Evolutionary conservation across 75 land plant genomes (phyloP).

Genomic region (Pseudotsuga menziesii): DNA sequence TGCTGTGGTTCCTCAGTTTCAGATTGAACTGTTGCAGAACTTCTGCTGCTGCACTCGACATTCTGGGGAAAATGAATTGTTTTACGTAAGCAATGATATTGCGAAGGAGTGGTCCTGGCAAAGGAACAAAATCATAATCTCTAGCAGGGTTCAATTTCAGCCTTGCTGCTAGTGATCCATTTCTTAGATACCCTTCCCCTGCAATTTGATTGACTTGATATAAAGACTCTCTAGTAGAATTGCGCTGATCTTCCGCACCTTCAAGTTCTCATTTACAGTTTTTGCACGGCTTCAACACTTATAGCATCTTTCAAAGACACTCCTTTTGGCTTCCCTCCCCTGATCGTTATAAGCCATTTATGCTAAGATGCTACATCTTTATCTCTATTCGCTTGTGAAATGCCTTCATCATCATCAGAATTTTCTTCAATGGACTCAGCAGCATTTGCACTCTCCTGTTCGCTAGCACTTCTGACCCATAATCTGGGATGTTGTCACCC

Average conservation of each 20-base stretch:
- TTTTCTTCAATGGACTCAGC: conserved; percentile 3
- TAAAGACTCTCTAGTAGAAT: conserved; percentile 45
- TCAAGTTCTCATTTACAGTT: too few relatives aligned
- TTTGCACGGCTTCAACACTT: too few relatives aligned
- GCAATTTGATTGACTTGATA: conserved; percentile 17
- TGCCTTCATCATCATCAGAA: conserved; percentile 22
- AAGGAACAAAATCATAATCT: conserved; percentile 68
- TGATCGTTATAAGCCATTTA: conserved; percentile 68
- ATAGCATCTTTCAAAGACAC: conserved; percentile 44
- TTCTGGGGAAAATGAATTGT: conserved; percentile 73
- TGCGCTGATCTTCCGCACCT: conserved; percentile 58
- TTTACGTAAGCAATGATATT: conserved; percentile 94
- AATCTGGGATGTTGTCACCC: conserved; percentile 23
- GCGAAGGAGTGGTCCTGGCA: conserved; percentile 77
- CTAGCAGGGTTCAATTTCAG: conserved; percentile 60
- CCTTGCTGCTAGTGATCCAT: conserved; percentile 55
- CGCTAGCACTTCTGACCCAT: not conserved
- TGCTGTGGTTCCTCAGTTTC: conserved; percentile 64
- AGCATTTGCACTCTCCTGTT: conserved; percentile 2
- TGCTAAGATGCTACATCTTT: conserved; percentile 41
- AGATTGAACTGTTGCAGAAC: conserved; percentile 81
- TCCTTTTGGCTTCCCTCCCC: conserved; percentile 69
- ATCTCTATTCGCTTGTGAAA: not conserved
- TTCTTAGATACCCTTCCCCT: conserved; percentile 18
- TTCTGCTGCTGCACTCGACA: conserved; percentile 48